phyloP scores from a whole-genome alignment of 129 eudicot genomes.

The Escallonia herrerae region DNA sequence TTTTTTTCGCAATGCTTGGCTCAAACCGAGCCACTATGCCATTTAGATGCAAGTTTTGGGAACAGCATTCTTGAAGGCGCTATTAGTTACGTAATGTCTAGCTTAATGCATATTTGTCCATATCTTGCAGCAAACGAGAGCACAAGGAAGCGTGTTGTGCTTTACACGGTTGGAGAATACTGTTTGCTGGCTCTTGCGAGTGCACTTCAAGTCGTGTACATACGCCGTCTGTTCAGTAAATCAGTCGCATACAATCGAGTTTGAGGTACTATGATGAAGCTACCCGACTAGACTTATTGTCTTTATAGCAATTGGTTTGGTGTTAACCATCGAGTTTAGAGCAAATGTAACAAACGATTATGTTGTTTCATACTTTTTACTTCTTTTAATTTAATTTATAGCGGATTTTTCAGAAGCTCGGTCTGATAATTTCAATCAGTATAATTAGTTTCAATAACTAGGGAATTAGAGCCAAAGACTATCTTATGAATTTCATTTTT shows the following conservation, averaged over 20 bases:
- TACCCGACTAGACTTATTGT: background rate
- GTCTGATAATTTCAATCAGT: background rate
- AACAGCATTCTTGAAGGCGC: too few relatives aligned
- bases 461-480: too few relatives aligned
- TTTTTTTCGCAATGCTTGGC: too few relatives aligned
- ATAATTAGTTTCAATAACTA: too few relatives aligned
- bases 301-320: background rate
- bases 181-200: conserved; percentile 70
- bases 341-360: conserved; percentile 2
- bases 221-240: conserved; percentile 80
- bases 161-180: conserved; percentile 88
- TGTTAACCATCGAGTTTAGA: background rate
- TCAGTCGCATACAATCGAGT: conserved; percentile 81
- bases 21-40: too few relatives aligned
- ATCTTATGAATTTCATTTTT: too few relatives aligned
- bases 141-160: conserved; percentile 77
- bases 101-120: background rate
- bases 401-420: background rate
- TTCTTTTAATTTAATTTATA: background rate
- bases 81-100: too few relatives aligned
- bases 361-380: conserved; percentile 8
- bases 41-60: too few relatives aligned
- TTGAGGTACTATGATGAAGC: conserved; percentile 22
- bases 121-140: conserved; percentile 86
- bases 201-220: conserved; percentile 71